Conservation (phyloP, 2,329 filamentous ascomycete genomes). For the Annulohypoxylon truncatum region DNA sequence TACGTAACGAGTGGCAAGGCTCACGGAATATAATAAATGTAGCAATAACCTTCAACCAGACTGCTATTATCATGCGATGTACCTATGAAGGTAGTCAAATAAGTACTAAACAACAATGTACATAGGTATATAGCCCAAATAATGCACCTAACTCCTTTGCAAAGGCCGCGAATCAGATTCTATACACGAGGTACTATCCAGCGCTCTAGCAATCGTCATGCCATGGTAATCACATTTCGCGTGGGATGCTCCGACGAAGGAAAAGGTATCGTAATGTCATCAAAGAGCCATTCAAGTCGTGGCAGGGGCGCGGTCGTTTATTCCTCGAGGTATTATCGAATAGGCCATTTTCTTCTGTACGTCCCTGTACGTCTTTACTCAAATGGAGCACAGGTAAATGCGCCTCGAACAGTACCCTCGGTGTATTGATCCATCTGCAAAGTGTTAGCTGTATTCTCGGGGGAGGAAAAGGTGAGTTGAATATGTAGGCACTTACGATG, state of each 20-base stretch:
- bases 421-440: constrained; percentile 44
- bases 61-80: constrained; percentile 13
- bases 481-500: constrained; percentile 47
- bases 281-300: constrained; percentile 15
- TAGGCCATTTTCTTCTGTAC: not conserved
- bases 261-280: constrained; percentile 32
- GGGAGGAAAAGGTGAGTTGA: not conserved
- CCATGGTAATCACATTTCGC: constrained; percentile 20
- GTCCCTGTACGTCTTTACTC: constrained; percentile 21
- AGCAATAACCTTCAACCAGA: not conserved
- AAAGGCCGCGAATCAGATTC: constrained; percentile 5
- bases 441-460: constrained; percentile 18
- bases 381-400: constrained; percentile 44
- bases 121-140: constrained; percentile 24
- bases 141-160: constrained; percentile 23
- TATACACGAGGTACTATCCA: constrained; percentile 19
- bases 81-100: constrained; percentile 3
- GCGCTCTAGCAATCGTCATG: constrained; percentile 19
- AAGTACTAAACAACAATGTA: constrained; percentile 17
- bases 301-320: constrained; percentile 5
- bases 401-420: constrained; percentile 40
- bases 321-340: not conserved
- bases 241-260: constrained; percentile 15
- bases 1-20: not conserved
- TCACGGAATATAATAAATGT: not conserved